These are phyloP conservation scores for Aspergillus fumigatus DNA, from an alignment of 2,329 filamentous ascomycete genomes.

Conservation along the genomic window DNA sequence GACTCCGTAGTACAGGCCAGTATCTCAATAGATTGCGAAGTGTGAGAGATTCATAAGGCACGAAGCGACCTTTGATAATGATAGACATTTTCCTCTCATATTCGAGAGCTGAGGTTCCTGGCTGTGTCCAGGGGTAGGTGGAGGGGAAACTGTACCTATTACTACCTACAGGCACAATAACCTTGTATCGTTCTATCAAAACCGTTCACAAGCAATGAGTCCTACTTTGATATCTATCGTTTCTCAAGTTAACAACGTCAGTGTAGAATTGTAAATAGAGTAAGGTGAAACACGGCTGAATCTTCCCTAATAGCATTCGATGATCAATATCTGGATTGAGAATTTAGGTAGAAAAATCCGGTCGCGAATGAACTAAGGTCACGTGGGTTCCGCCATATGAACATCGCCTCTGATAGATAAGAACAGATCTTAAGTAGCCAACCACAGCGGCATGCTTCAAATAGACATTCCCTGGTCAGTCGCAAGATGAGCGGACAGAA, in stretches of 20 bases:
- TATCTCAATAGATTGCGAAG: not conserved
- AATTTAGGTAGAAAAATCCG: not conserved
- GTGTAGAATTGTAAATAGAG: not conserved
- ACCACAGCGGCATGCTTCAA: not conserved
- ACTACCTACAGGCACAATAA: not conserved
- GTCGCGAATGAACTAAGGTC: not conserved
- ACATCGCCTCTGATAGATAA: not conserved
- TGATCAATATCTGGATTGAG: not conserved
- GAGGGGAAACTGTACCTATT: not conserved
- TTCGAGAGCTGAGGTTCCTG: not conserved
- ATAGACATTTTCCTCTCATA: not conserved
- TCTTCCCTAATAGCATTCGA: not conserved
- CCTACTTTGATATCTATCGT: not conserved
- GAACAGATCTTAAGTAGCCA: not conserved
- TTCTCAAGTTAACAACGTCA: not conserved
- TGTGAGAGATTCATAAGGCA: not conserved
- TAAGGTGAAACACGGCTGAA: not conserved
- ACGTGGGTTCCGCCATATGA: not conserved
- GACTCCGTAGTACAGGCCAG: not conserved
- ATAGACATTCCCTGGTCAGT: not conserved
- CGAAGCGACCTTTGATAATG: too few species aligned
- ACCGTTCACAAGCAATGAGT: not conserved
- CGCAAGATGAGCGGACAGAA: conserved; percentile 26
- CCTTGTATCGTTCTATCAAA: not conserved
- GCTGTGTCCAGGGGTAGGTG: not conserved